Evolutionary conservation across 441 rosid genomes (phyloP).

Genomic region (Sinapis alba): DNA sequence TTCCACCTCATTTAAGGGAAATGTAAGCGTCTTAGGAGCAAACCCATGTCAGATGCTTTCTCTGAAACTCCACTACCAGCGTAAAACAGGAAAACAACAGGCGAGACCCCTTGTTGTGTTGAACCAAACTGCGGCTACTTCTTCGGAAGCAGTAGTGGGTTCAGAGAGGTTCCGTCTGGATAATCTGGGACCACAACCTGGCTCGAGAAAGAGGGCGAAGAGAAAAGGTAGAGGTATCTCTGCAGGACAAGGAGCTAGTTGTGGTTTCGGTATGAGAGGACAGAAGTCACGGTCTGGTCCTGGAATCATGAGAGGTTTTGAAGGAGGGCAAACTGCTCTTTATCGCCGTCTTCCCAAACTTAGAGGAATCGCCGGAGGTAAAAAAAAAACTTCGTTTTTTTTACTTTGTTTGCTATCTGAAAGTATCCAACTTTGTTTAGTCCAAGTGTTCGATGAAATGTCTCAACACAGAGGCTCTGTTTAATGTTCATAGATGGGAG

Average conservation of each 20-base stretch:
- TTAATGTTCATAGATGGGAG: background rate
- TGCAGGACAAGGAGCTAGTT: slow-evolving; percentile 92
- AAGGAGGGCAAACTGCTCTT: slow-evolving; percentile 97
- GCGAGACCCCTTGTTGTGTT: slow-evolving; percentile 34
- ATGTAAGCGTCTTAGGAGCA: slow-evolving; percentile 42
- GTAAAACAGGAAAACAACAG: slow-evolving; percentile 25
- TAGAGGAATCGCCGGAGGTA: slow-evolving; percentile 95
- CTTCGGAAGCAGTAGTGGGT: slow-evolving; percentile 18
- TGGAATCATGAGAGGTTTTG: slow-evolving; percentile 85
- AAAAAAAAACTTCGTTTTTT: background rate
- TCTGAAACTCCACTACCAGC: slow-evolving; percentile 40
- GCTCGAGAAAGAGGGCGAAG: slow-evolving; percentile 85
- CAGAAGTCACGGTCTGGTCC: slow-evolving; percentile 96
- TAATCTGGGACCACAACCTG: slow-evolving; percentile 85
- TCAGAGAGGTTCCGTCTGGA: slow-evolving; percentile 67
- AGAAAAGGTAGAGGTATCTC: slow-evolving; percentile 92
- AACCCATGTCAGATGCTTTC: slow-evolving; percentile 38
- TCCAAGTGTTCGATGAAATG: slow-evolving; percentile 32
- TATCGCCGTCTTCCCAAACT: slow-evolving; percentile 82
- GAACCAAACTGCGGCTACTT: slow-evolving; percentile 40
- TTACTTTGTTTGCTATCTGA: background rate
- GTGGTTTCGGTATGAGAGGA: slow-evolving; percentile 98
- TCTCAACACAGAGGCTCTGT: background rate
- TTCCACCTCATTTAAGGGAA: slow-evolving; percentile 60
- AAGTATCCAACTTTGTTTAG: background rate